Evolutionary conservation across 1,139 yeast genomes (phyloP).

Genomic region (Debaryomycetaceae sp.): DNA sequence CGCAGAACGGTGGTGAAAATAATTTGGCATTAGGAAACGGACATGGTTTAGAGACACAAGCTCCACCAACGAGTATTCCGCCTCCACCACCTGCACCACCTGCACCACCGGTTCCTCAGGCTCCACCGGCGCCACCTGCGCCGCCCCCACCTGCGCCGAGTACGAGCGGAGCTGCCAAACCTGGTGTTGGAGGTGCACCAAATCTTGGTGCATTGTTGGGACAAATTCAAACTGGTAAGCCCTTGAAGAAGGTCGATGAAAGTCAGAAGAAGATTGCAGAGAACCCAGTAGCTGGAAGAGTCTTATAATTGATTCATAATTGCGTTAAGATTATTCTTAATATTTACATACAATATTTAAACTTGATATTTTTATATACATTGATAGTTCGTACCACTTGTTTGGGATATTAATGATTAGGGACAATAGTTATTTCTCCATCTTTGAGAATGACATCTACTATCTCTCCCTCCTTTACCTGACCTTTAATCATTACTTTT

Average conservation of each 20-base stretch:
- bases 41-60: conserved; percentile 16
- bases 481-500: conserved; percentile 71
- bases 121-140: conserved; percentile 22
- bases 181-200: conserved; percentile 23
- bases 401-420: conserved; percentile 41
- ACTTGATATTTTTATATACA: neutral
- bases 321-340: conserved; percentile 1
- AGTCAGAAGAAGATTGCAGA: conserved; percentile 42
- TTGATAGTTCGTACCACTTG: neutral
- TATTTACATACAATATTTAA: neutral
- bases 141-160: conserved; percentile 26
- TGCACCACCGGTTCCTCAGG: conserved; percentile 30
- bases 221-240: conserved; percentile 53
- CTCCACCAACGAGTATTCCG: conserved; percentile 19
- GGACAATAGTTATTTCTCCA: conserved; percentile 32
- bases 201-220: conserved; percentile 49
- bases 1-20: conserved; percentile 8
- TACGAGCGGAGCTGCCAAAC: conserved; percentile 16
- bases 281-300: conserved; percentile 50
- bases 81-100: conserved; percentile 16
- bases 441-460: conserved; percentile 40
- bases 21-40: conserved; percentile 6
- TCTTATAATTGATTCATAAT: conserved; percentile 22
- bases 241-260: conserved; percentile 48
- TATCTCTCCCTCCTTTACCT: conserved; percentile 65